phyloP scores from a whole-genome alignment of 1,284 basidiomycete species.

The Sphagnurus paluster region DNA sequence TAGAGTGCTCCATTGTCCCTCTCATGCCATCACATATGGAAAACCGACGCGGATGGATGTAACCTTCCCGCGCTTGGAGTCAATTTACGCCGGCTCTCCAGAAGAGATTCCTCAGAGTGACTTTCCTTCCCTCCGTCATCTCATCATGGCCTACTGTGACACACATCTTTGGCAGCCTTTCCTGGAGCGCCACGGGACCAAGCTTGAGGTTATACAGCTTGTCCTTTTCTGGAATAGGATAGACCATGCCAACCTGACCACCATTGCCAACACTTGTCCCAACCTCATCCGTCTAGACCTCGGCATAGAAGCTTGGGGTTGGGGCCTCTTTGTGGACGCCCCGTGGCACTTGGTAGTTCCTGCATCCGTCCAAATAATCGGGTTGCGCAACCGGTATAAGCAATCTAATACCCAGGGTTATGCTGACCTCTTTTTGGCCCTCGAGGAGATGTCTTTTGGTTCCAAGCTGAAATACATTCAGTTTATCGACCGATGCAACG shows the following conservation, averaged over 20 bases:
- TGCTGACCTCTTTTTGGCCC: constrained; percentile 3
- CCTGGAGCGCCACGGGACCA: constrained; percentile 16
- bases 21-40: no score
- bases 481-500: constrained; percentile 11
- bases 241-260: neutral
- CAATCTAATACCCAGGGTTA: constrained; percentile 7
- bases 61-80: constrained; percentile 7
- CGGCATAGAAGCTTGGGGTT: constrained; percentile 4
- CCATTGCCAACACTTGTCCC: constrained; percentile 11
- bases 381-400: constrained; percentile 7
- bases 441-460: constrained; percentile 4
- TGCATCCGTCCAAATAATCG: constrained; percentile 10
- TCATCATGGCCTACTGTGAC: constrained; percentile 6
- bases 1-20: constrained; percentile 9
- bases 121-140: constrained; percentile 19
- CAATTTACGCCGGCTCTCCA: neutral
- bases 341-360: constrained; percentile 5
- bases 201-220: constrained; percentile 16
- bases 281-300: constrained; percentile 18
- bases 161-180: constrained; percentile 4
- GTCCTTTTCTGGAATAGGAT: neutral
- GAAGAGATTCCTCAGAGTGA: neutral
- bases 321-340: neutral
- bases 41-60: neutral
- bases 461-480: constrained; percentile 12